Conservation (phyloP, 2,329 filamentous ascomycete species). For the Penicillium rolfsii region DNA sequence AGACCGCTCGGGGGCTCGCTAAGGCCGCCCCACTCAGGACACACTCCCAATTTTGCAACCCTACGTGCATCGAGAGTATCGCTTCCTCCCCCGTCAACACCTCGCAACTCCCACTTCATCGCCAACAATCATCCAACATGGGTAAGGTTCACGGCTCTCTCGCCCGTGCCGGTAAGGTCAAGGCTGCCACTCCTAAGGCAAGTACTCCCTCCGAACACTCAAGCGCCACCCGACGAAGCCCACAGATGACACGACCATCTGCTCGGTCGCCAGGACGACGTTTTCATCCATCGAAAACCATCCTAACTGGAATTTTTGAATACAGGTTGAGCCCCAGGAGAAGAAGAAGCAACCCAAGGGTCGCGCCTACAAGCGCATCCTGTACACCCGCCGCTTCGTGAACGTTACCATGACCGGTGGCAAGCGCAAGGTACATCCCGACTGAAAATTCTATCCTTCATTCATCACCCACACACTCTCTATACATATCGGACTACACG, state of each 20-base stretch:
- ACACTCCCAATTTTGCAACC: slow-evolving; percentile 35
- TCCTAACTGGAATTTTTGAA: slow-evolving; percentile 27
- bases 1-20: slow-evolving; percentile 23
- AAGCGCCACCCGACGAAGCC: slow-evolving; percentile 17
- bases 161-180: slow-evolving; percentile 96
- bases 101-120: slow-evolving; percentile 27
- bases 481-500: not conserved
- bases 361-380: slow-evolving; percentile 94
- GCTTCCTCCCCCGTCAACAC: slow-evolving; percentile 32
- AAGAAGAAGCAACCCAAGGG: slow-evolving; percentile 98
- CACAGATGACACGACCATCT: slow-evolving; percentile 3
- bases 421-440: slow-evolving; percentile 83
- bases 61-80: slow-evolving; percentile 25
- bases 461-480: slow-evolving; percentile 29
- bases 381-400: slow-evolving; percentile 96
- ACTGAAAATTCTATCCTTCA: slow-evolving; percentile 21
- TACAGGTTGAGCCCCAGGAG: slow-evolving; percentile 57
- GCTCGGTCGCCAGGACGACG: slow-evolving; percentile 2
- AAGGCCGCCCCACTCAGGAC: slow-evolving; percentile 34
- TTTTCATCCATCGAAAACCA: slow-evolving; percentile 5
- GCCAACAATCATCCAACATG: slow-evolving; percentile 57
- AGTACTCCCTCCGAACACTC: slow-evolving; percentile 22
- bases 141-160: slow-evolving; percentile 94
- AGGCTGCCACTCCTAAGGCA: slow-evolving; percentile 68
- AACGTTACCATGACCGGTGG: slow-evolving; percentile 97